Evolutionary conservation across 495 filamentous ascomycete species (phyloP).

Genomic region (Penicillium pulvis): DNA sequence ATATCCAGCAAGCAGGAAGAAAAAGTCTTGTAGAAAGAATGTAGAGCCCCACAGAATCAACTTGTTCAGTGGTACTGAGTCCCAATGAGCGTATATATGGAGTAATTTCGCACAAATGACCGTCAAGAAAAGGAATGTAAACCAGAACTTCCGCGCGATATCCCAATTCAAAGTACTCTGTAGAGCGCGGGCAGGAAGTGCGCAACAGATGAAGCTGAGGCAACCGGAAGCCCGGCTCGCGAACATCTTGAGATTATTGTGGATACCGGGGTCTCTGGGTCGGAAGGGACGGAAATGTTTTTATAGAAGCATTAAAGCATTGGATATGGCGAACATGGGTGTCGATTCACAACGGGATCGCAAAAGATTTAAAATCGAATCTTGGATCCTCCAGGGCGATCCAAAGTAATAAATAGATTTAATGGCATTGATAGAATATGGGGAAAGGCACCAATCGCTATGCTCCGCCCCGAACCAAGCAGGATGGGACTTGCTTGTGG

Average conservation of each 20-base stretch:
- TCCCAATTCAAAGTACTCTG: slow-evolving; percentile 15
- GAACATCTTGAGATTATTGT: slow-evolving; percentile 2
- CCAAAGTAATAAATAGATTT: slow-evolving; percentile 23
- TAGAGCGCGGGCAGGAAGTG: slow-evolving; percentile 17
- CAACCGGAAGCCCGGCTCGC: slow-evolving; percentile 7
- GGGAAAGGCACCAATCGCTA: slow-evolving; percentile 11
- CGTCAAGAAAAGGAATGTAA: slow-evolving; percentile 23
- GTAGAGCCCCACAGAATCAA: slow-evolving; percentile 31
- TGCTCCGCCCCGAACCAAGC: background rate
- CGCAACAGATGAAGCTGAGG: slow-evolving; percentile 17
- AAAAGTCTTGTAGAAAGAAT: slow-evolving; percentile 31
- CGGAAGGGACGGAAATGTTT: background rate
- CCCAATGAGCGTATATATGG: slow-evolving; percentile 30
- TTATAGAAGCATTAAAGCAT: background rate
- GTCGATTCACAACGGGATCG: background rate
- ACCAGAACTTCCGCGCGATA: slow-evolving; percentile 22
- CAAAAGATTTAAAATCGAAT: slow-evolving; percentile 4
- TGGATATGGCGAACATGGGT: background rate
- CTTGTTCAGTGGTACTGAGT: slow-evolving; percentile 19
- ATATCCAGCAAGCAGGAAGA: slow-evolving; percentile 21
- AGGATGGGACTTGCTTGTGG: slow-evolving; percentile 9
- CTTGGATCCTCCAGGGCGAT: background rate
- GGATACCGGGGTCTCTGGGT: background rate
- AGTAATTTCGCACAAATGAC: slow-evolving; percentile 29
- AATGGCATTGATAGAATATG: slow-evolving; percentile 28